Base-by-base conservation (phyloP, 331 rosid genomes). In the Ulmus americana region DNA sequence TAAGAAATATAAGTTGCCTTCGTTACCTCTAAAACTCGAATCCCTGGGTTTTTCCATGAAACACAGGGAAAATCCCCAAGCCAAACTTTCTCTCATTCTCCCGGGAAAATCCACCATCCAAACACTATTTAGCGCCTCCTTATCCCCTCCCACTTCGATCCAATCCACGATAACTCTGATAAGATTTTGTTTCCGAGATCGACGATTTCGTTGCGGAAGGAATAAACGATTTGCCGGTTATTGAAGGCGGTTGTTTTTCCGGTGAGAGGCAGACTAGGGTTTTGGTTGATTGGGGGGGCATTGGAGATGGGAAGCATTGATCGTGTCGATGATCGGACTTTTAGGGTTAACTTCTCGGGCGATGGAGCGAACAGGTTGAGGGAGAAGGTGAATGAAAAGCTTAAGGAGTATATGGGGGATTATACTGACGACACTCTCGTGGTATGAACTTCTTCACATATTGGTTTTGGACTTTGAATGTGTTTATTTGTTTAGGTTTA, bases 351-450 rank as follows among this genome's bases (percentile, higher is more conserved):
- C 70, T 83, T 94, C 66, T 76, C 80, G 14, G 80, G 55, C 39
- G 88, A 84, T 5, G 96, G 96, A 18, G 85, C 55, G 35, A 51
- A 42, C 39, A 87, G 70, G 80, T 69, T 94, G 65, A 80, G 83
- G 69, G 90, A 84, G 51, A 69, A 60, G 66, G 86, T 94, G 55
- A 83, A 39, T 71, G 95, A 85, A 61, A 94, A 94, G 77, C 94
- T 94, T 14, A 87, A 85, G 88, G 97, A 94, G 71, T 85, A 83
- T 67, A 94, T 88, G 91, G 97, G 97, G 40, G 99, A 94, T 70
- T 94, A 87, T 79, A 84, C 97, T 10, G 99, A 94, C 52, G 97
- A 94, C 74, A 81, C 87, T 76, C 97, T 94, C 45, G 99, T 90
- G 91, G 99, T 94, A 94, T 70, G 90, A 55, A 66, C 56, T 69